Evolutionary conservation across 1,284 basidiomycete species (phyloP).

Genomic region (Trametes sp.): DNA sequence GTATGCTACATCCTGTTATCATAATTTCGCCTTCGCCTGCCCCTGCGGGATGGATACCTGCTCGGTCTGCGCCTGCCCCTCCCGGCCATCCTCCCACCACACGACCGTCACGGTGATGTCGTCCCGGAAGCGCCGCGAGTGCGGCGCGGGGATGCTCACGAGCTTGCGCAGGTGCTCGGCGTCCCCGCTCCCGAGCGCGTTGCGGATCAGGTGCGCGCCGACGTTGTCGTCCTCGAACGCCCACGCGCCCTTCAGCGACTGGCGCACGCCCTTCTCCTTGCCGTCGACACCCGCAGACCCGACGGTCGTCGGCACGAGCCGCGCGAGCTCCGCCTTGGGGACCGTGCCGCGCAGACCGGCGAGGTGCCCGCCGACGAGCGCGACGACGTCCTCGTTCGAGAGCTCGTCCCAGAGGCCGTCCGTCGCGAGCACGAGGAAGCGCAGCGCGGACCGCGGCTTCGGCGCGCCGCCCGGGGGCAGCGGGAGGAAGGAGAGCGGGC

Average conservation of each 20-base stretch:
- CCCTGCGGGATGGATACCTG: slow-evolving; percentile 21
- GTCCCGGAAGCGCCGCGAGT: slow-evolving; percentile 83
- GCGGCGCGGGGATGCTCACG: slow-evolving; percentile 87
- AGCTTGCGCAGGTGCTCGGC: slow-evolving; percentile 69
- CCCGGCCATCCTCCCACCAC: slow-evolving; percentile 76
- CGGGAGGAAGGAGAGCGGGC: slow-evolving; percentile 61
- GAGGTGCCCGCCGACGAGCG: slow-evolving; percentile 87
- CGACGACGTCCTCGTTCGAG: slow-evolving; percentile 94
- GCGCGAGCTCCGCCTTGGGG: slow-evolving; percentile 61
- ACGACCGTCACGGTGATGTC: slow-evolving; percentile 93
- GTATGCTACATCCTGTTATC: slow-evolving; percentile 26
- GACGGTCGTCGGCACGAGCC: slow-evolving; percentile 60
- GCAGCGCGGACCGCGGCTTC: slow-evolving; percentile 45
- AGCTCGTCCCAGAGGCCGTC: slow-evolving; percentile 91
- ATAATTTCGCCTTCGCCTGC: slow-evolving; percentile 51
- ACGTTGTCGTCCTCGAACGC: slow-evolving; percentile 89
- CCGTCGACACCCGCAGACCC: slow-evolving; percentile 71
- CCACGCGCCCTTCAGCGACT: slow-evolving; percentile 63
- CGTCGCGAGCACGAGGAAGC: slow-evolving; percentile 75
- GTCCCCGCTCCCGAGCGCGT: slow-evolving; percentile 92
- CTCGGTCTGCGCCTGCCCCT: slow-evolving; percentile 41
- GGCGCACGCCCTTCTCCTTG: slow-evolving; percentile 53
- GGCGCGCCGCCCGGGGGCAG: slow-evolving; percentile 38
- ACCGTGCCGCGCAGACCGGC: slow-evolving; percentile 73
- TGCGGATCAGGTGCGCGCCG: slow-evolving; percentile 92